phyloP scores from a whole-genome alignment of 2,329 filamentous ascomycete species.

The Meredithiella fracta region DNA sequence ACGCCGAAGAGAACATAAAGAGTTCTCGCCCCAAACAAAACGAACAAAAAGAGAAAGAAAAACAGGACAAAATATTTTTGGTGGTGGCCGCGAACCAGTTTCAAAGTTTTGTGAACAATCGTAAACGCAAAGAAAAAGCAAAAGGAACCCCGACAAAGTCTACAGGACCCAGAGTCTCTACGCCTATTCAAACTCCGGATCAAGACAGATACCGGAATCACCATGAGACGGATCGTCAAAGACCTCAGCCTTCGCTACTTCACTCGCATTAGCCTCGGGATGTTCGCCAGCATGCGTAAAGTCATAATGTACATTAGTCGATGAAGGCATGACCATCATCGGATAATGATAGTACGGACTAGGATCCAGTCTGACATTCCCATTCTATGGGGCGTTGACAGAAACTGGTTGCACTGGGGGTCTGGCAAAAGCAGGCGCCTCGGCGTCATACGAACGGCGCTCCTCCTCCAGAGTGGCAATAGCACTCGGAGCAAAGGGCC shows the following conservation, averaged over 20 bases:
- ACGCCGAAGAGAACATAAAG: conserved; percentile 2
- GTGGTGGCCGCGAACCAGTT: neutral
- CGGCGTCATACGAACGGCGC: conserved; percentile 9
- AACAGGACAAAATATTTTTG: conserved; percentile 1
- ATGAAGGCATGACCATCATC: neutral
- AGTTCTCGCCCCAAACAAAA: neutral
- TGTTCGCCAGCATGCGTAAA: neutral
- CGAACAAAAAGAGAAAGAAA: neutral
- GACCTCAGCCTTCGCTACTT: neutral
- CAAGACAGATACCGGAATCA: conserved; percentile 2
- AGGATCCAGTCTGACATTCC: conserved; percentile 5
- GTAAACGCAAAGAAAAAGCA: neutral
- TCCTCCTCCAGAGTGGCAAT: conserved; percentile 14
- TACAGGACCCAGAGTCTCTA: neutral
- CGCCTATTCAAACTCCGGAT: neutral
- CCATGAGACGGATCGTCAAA: conserved; percentile 1
- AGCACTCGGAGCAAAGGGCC: conserved; percentile 13
- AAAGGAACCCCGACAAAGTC: neutral
- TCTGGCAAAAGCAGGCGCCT: conserved; percentile 8
- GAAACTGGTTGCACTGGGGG: conserved; percentile 10
- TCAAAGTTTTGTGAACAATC: neutral
- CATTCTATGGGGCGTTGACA: conserved; percentile 14
- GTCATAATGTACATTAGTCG: conserved; percentile 1
- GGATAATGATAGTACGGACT: conserved; percentile 5
- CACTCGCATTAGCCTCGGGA: neutral